Percentiles rank a stretch among this genome's conserved stretches.
Conservation (phyloP, 805 yeast genomes). For the Spathaspora passalidarum region DNA sequence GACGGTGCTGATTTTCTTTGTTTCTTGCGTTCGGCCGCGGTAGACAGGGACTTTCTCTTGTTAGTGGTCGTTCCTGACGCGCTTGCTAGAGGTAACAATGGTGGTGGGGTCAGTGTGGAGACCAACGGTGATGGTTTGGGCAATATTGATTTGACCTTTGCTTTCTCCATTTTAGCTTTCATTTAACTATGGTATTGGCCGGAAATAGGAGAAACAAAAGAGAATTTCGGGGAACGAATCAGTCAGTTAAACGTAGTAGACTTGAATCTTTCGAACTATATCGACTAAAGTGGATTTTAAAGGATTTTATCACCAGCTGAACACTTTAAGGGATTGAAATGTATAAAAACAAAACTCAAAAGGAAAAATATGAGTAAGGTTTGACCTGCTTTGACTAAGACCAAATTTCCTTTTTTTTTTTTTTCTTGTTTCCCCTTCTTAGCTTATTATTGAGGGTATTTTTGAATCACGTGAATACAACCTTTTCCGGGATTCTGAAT, state of each 20-base stretch:
- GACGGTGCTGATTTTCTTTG: conserved; percentile 1
- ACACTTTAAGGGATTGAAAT: no score
- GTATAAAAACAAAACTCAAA: no score
- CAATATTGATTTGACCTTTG: conserved; percentile 39
- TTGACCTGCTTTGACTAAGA: background rate
- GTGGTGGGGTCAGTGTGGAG: conserved; percentile 7
- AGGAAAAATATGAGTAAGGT: background rate
- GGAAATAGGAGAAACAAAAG: background rate
- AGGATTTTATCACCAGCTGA: background rate
- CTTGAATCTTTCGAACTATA: no score
- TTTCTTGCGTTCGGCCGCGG: background rate
- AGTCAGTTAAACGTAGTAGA: background rate
- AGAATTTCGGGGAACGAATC: background rate
- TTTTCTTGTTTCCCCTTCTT: background rate
- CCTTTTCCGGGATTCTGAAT: no score
- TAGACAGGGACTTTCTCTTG: background rate
- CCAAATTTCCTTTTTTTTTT: background rate
- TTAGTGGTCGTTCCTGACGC: background rate
- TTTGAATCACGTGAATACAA: background rate
- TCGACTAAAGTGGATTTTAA: no score
- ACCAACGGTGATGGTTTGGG: conserved; percentile 36
- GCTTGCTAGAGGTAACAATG: conserved; percentile 1
- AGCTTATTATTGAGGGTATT: background rate
- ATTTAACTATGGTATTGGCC: background rate
- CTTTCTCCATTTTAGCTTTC: conserved; percentile 29